A percentile compares a stretch with the other conserved stretches of the same genome.
These are phyloP conservation scores for Ceratorhiza oryzae-sativae DNA, from an alignment of 1,284 basidiomycete species.

Conservation along the genomic window DNA sequence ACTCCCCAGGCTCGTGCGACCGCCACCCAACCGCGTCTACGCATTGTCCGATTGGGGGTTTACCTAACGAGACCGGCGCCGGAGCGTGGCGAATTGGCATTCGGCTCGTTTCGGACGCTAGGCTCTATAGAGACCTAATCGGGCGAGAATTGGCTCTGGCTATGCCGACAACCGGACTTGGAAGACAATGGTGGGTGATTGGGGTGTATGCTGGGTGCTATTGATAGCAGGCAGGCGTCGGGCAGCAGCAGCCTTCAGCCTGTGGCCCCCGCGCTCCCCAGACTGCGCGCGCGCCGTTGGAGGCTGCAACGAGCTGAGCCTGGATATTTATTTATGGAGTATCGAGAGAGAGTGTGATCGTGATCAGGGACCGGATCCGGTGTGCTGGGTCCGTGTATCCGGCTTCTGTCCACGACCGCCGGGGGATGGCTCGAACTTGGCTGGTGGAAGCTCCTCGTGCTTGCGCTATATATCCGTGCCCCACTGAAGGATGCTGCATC, in stretches of 20 bases:
- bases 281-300: too few relatives aligned
- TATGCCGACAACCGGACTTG: slow-evolving; percentile 4
- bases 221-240: background rate
- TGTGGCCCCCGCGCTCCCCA: background rate
- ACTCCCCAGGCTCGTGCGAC: background rate
- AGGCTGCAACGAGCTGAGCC: background rate
- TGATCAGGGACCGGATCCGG: slow-evolving; percentile 5
- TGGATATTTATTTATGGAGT: background rate
- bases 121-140: background rate
- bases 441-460: background rate
- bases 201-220: slow-evolving; percentile 4
- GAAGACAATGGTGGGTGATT: slow-evolving; percentile 4
- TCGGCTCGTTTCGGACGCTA: background rate
- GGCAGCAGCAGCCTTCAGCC: background rate
- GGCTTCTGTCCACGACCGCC: slow-evolving; percentile 4
- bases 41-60: background rate
- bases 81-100: slow-evolving; percentile 21
- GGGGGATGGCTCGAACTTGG: background rate
- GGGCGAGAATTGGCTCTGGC: background rate
- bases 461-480: background rate
- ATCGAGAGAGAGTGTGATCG: too few relatives aligned
- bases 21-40: slow-evolving; percentile 14
- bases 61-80: slow-evolving; percentile 23
- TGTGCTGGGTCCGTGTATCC: background rate
- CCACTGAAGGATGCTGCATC: background rate